phyloP scores from a whole-genome alignment of 768 basidiomycete genomes.

The Amanita pallidorosea region DNA sequence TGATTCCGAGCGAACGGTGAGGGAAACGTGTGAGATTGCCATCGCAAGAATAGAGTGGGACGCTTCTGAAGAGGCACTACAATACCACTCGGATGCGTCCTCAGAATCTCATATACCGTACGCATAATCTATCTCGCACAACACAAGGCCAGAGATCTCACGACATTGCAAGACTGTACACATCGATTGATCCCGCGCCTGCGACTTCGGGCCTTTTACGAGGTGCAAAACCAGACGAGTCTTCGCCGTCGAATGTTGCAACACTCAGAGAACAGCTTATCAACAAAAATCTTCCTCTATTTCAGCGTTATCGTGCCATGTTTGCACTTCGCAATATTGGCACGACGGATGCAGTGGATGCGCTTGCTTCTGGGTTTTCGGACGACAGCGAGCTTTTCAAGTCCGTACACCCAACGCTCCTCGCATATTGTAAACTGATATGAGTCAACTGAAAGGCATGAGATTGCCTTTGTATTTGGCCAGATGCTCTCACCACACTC shows the following conservation, averaged over 20 bases:
- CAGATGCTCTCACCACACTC: conserved; percentile 86
- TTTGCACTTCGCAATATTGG: conserved; percentile 95
- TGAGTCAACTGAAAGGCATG: conserved; percentile 60
- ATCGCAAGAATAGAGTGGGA: conserved; percentile 94
- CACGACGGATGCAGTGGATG: conserved; percentile 73
- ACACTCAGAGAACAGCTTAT: conserved; percentile 54
- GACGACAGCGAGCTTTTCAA: conserved; percentile 92
- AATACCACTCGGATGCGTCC: conserved; percentile 21
- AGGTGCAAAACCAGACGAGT: conserved; percentile 39
- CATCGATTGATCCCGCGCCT: conserved; percentile 86
- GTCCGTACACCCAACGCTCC: conserved; percentile 31
- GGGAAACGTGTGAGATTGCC: conserved; percentile 97
- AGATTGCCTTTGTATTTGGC: conserved; percentile 97
- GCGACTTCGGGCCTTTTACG: conserved; percentile 54
- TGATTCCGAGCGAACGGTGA: conserved; percentile 65
- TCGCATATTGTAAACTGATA: neutral
- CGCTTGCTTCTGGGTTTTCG: conserved; percentile 81
- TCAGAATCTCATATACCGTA: conserved; percentile 27
- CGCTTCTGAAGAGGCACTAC: conserved; percentile 59
- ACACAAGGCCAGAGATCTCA: neutral
- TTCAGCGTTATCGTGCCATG: conserved; percentile 96
- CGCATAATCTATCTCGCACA: conserved; percentile 8
- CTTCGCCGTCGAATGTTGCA: conserved; percentile 36
- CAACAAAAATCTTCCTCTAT: conserved; percentile 59
- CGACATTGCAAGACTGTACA: conserved; percentile 42